phyloP scores from a whole-genome alignment of 257 asterid species.

The Capsicum rhomboideum region DNA sequence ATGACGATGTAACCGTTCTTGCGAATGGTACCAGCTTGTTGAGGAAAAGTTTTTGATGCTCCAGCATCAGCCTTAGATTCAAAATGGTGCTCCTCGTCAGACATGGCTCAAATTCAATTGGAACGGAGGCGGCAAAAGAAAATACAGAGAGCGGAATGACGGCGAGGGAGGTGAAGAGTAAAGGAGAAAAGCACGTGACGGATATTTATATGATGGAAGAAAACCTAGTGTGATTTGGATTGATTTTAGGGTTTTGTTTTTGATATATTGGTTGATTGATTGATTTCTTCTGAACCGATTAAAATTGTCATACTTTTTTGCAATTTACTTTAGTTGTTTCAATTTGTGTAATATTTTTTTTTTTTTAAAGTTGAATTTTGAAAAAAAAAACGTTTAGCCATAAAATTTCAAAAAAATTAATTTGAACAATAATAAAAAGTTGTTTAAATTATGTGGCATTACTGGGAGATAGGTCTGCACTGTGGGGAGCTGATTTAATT shows the following conservation, averaged over 20 bases:
- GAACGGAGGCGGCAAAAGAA: neutral
- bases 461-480: too few species aligned
- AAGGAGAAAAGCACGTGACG: neutral
- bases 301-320: neutral
- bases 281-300: neutral
- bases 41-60: conserved; percentile 39
- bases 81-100: conserved; percentile 41
- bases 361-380: too few species aligned
- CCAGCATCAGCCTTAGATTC: conserved; percentile 42
- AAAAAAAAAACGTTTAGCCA: too few species aligned
- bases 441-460: too few species aligned
- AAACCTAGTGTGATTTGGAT: neutral
- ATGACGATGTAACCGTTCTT: conserved; percentile 33
- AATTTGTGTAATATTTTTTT: too few species aligned
- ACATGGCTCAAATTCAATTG: conserved; percentile 8
- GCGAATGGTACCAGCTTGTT: conserved; percentile 39
- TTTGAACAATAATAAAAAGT: too few species aligned
- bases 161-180: neutral
- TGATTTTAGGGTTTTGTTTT: neutral
- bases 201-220: neutral
- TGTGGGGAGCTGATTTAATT: too few species aligned
- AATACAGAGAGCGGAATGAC: neutral
- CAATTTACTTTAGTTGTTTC: too few species aligned
- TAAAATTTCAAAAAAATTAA: too few species aligned
- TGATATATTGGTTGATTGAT: neutral